Evolutionary conservation across 352 stramenopile genomes (phyloP).

Genomic region (Phytophthora multivora): DNA sequence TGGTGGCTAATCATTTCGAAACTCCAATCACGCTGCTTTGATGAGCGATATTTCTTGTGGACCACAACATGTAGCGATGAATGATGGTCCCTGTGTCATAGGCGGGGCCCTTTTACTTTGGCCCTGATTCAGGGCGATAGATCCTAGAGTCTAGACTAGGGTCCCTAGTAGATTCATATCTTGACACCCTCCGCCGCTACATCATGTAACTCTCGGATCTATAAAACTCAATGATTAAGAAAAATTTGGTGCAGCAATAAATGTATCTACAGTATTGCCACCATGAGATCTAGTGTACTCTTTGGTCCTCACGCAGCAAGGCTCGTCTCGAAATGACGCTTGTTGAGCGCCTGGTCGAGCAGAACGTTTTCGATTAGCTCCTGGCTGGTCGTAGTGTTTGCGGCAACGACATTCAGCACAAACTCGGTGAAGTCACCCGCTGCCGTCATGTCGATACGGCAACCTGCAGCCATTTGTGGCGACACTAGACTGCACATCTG

Average conservation of each 20-base stretch:
- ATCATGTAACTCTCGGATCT: too few species aligned
- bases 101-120: too few species aligned
- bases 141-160: too few species aligned
- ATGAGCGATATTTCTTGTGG: slow-evolving; percentile 24
- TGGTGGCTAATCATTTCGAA: not conserved
- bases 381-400: slow-evolving; percentile 46
- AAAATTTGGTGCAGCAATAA: too few species aligned
- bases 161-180: too few species aligned
- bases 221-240: too few species aligned
- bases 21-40: slow-evolving; percentile 7
- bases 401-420: slow-evolving; percentile 45
- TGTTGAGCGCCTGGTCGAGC: slow-evolving; percentile 34
- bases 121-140: too few species aligned
- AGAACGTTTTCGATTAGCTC: slow-evolving; percentile 71
- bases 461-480: slow-evolving; percentile 44
- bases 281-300: too few species aligned
- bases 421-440: slow-evolving; percentile 58
- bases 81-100: slow-evolving; percentile 7
- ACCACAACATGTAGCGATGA: not conserved
- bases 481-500: slow-evolving; percentile 65
- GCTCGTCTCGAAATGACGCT: slow-evolving; percentile 8
- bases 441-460: slow-evolving; percentile 33
- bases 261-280: too few species aligned
- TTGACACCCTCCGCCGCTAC: too few species aligned
- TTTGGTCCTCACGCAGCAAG: slow-evolving; percentile 8